A percentile compares a stretch with the other conserved stretches of the same genome.
phyloP scores from a whole-genome alignment of 2,329 filamentous ascomycete genomes.

The Aspergillus floridensis region DNA sequence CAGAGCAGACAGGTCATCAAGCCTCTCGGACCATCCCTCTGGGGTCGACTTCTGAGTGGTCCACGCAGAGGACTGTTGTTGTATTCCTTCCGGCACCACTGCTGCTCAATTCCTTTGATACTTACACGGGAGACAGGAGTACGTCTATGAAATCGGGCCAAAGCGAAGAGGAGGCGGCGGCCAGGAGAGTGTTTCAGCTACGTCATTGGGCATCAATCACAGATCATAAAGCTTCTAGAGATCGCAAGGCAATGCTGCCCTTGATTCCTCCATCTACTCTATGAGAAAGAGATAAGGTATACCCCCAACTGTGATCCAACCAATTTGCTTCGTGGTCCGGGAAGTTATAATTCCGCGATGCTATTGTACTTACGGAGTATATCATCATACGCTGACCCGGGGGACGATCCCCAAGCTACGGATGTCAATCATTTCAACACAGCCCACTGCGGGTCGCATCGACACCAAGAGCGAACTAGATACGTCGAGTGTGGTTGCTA shows the following conservation, averaged over 20 bases:
- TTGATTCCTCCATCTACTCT: slow-evolving; percentile 5
- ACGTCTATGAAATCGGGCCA: not conserved
- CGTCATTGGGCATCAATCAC: slow-evolving; percentile 25
- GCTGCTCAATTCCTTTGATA: not conserved
- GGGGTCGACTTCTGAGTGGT: slow-evolving; percentile 2
- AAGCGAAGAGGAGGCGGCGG: slow-evolving; percentile 1
- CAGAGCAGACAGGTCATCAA: slow-evolving; percentile 7
- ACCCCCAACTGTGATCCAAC: not conserved
- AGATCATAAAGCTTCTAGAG: slow-evolving; percentile 9
- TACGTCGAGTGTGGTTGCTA: not conserved
- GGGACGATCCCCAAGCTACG: not conserved
- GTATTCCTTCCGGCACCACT: slow-evolving; percentile 2
- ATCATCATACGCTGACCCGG: not conserved
- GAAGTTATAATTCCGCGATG: too few relatives aligned
- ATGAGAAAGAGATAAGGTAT: not conserved
- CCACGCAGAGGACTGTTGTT: slow-evolving; percentile 1
- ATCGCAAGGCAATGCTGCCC: slow-evolving; percentile 5
- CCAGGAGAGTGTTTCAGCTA: slow-evolving; percentile 14
- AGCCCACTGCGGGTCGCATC: not conserved
- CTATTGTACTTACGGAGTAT: not conserved
- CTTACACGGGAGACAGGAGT: not conserved
- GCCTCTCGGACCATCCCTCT: not conserved
- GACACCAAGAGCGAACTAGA: not conserved
- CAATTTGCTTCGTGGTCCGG: too few relatives aligned
- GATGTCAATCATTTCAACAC: not conserved